phyloP scores from a whole-genome alignment of 2,329 filamentous ascomycete genomes.

The Cercospora janseana region DNA sequence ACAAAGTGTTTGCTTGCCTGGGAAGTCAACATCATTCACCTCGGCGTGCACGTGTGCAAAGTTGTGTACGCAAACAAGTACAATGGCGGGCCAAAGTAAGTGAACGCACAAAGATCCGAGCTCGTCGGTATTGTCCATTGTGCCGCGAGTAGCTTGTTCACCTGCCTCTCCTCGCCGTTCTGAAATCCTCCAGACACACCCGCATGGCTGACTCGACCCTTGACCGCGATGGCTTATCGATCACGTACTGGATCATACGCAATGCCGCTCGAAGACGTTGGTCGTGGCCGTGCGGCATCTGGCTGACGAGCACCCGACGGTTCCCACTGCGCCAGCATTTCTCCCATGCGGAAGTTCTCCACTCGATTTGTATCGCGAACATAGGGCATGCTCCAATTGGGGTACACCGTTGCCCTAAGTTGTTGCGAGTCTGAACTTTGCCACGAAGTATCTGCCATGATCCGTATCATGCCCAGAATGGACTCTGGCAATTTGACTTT shows the following conservation, averaged over 20 bases:
- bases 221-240: neutral
- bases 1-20: no score
- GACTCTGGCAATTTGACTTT: neutral
- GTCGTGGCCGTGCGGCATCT: neutral
- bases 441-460: constrained; percentile 7
- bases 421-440: constrained; percentile 7
- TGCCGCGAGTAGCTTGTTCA: no score
- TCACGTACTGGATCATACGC: constrained; percentile 8
- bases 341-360: constrained; percentile 10
- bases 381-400: constrained; percentile 14
- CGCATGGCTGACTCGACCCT: no score
- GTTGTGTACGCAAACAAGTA: no score
- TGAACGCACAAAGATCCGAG: no score
- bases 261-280: neutral
- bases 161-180: no score
- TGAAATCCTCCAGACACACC: no score
- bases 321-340: constrained; percentile 11
- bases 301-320: neutral
- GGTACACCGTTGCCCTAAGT: neutral
- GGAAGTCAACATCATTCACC: no score
- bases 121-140: no score
- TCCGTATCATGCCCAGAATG: constrained; percentile 2
- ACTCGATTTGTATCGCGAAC: neutral
- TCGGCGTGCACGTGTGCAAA: no score
- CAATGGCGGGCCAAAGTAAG: no score